Evolutionary conservation across 768 basidiomycete species (phyloP).

Genomic region (Lyophyllum atratum): DNA sequence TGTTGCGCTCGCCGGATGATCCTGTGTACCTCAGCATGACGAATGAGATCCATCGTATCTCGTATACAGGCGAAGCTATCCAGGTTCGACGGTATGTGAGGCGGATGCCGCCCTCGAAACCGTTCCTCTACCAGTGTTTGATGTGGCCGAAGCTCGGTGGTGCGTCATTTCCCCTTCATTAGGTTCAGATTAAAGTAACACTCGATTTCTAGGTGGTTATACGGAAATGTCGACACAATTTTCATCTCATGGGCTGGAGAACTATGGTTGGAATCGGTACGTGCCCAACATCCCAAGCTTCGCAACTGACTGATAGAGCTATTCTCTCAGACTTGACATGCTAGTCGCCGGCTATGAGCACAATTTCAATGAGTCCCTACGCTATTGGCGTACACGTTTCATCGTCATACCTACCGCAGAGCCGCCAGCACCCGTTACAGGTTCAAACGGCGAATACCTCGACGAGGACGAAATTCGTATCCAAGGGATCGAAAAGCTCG

Average conservation of each 20-base stretch:
- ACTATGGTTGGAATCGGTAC: conserved; percentile 86
- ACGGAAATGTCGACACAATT: conserved; percentile 78
- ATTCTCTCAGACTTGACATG: conserved; percentile 70
- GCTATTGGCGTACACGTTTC: conserved; percentile 94
- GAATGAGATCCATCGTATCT: conserved; percentile 92
- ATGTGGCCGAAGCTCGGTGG: conserved; percentile 92
- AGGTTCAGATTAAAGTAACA: neutral
- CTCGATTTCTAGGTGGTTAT: conserved; percentile 57
- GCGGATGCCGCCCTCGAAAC: conserved; percentile 60
- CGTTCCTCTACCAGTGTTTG: conserved; percentile 81
- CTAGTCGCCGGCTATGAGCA: conserved; percentile 81
- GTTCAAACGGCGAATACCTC: conserved; percentile 71
- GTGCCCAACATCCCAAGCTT: conserved; percentile 12
- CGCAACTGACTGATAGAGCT: neutral
- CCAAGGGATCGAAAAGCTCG: conserved; percentile 88
- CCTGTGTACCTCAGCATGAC: conserved; percentile 93
- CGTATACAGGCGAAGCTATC: conserved; percentile 88
- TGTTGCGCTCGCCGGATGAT: conserved; percentile 57
- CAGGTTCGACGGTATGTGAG: conserved; percentile 87
- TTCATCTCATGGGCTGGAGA: conserved; percentile 75
- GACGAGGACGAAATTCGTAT: conserved; percentile 88
- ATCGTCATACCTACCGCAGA: conserved; percentile 87
- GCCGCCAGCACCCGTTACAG: conserved; percentile 53
- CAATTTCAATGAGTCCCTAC: conserved; percentile 76
- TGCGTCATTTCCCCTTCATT: conserved; percentile 15